Evolutionary conservation across 352 stramenopile species (phyloP).

Genomic region (Globisporangium cederbergense): DNA sequence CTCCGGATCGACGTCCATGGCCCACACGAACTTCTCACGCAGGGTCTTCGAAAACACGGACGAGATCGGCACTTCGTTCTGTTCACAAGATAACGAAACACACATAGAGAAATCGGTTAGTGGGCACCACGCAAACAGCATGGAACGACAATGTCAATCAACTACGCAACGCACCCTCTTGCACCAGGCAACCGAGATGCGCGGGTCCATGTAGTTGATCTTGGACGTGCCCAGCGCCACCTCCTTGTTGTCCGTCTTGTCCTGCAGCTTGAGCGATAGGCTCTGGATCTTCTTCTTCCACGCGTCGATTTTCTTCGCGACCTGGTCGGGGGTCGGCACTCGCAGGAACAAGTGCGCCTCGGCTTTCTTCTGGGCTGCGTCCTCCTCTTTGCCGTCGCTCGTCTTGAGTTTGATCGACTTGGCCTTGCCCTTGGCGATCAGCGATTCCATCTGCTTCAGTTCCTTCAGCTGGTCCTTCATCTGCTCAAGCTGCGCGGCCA

Average conservation of each 20-base stretch:
- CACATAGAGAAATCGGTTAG: constrained; percentile 7
- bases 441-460: constrained; percentile 90
- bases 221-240: constrained; percentile 98
- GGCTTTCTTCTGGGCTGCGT: constrained; percentile 87
- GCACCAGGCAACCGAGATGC: constrained; percentile 99
- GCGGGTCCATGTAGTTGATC: constrained; percentile 99
- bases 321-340: constrained; percentile 88
- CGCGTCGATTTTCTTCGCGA: constrained; percentile 92
- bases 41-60: constrained; percentile 98
- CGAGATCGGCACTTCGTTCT: constrained; percentile 96
- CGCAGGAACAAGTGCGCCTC: constrained; percentile 94
- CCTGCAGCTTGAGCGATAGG: constrained; percentile 91
- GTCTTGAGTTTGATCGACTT: constrained; percentile 91
- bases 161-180: constrained; percentile 90
- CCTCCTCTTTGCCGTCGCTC: constrained; percentile 77
- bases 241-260: constrained; percentile 99
- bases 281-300: constrained; percentile 95
- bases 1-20: constrained; percentile 96
- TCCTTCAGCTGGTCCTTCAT: constrained; percentile 95
- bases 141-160: constrained; percentile 7
- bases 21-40: constrained; percentile 99
- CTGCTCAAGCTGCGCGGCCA: constrained; percentile 90
- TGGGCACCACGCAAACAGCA: neutral
- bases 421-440: constrained; percentile 86
- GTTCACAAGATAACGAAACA: neutral